phyloP scores from a whole-genome alignment of 2,329 filamentous ascomycete species.

The Penicillium polonicum region DNA sequence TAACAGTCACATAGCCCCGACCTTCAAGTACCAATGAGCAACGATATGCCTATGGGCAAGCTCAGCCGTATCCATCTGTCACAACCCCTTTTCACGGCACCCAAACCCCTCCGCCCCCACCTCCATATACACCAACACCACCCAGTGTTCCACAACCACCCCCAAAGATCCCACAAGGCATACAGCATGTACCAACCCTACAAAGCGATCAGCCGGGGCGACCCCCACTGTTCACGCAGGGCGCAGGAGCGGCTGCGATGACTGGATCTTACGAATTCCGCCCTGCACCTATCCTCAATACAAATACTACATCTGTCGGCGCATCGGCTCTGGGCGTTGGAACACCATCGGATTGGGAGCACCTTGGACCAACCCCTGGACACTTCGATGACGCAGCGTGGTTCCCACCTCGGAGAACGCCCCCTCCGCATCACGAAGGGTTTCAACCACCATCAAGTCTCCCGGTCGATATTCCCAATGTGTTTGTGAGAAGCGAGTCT shows the following conservation, averaged over 20 bases:
- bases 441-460: constrained; percentile 16
- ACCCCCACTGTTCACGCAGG: constrained; percentile 19
- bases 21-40: constrained; percentile 34
- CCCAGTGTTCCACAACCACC: constrained; percentile 39
- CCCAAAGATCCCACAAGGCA: constrained; percentile 41
- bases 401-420: constrained; percentile 21
- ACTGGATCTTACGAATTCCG: constrained; percentile 19
- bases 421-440: constrained; percentile 8
- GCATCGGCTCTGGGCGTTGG: constrained; percentile 43
- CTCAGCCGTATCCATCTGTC: constrained; percentile 17
- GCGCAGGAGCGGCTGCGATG: constrained; percentile 17
- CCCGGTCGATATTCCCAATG: constrained; percentile 8
- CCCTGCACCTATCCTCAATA: constrained; percentile 8
- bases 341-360: constrained; percentile 51
- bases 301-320: constrained; percentile 21
- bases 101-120: constrained; percentile 14
- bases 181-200: constrained; percentile 31
- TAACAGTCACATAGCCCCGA: constrained; percentile 33
- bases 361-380: constrained; percentile 38
- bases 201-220: constrained; percentile 21
- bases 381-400: constrained; percentile 39
- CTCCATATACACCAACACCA: constrained; percentile 24
- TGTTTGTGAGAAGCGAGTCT: constrained; percentile 3
- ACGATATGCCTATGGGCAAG: constrained; percentile 20
- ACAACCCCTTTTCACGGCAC: constrained; percentile 21